A percentile compares a stretch with the other conserved stretches of the same genome.
phyloP scores from a whole-genome alignment of 2,329 filamentous ascomycete species.

The Colletotrichum plurivorum region DNA sequence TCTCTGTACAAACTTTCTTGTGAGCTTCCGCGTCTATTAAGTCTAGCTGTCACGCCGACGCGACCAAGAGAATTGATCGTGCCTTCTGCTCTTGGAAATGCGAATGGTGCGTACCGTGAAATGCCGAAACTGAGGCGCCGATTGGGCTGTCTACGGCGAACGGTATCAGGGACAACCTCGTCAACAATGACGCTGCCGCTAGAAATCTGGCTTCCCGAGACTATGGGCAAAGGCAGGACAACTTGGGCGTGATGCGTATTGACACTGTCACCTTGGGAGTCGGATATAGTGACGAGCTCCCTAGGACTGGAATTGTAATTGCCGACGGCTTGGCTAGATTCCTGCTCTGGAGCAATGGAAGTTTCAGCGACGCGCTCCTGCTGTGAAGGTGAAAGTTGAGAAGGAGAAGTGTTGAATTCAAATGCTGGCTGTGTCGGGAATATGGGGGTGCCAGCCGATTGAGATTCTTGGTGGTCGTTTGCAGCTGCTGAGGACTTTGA shows the following conservation, averaged over 20 bases:
- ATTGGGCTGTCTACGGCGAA: slow-evolving; percentile 28
- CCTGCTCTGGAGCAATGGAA: not conserved
- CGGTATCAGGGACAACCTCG: slow-evolving; percentile 39
- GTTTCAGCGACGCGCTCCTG: not conserved
- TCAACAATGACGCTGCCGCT: slow-evolving; percentile 20
- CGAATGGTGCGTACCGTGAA: not conserved
- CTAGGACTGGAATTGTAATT: not conserved
- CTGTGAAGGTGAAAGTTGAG: not conserved
- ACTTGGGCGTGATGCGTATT: slow-evolving; percentile 40
- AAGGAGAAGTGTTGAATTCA: slow-evolving; percentile 24
- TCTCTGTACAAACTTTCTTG: slow-evolving; percentile 21
- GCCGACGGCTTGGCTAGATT: not conserved
- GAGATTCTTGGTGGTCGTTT: slow-evolving; percentile 2
- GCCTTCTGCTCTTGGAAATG: not conserved
- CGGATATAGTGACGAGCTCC: slow-evolving; percentile 18
- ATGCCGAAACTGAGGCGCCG: not conserved
- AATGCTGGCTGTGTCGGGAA: slow-evolving; percentile 34
- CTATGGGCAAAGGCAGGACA: slow-evolving; percentile 24
- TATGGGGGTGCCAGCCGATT: slow-evolving; percentile 15
- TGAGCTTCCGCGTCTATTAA: slow-evolving; percentile 8
- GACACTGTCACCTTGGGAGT: slow-evolving; percentile 17
- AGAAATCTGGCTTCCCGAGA: slow-evolving; percentile 23
- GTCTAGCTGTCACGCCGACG: not conserved
- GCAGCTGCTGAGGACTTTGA: not conserved
- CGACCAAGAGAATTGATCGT: not conserved